phyloP scores from a whole-genome alignment of 768 basidiomycete genomes.

The Naganishia vishniacii region DNA sequence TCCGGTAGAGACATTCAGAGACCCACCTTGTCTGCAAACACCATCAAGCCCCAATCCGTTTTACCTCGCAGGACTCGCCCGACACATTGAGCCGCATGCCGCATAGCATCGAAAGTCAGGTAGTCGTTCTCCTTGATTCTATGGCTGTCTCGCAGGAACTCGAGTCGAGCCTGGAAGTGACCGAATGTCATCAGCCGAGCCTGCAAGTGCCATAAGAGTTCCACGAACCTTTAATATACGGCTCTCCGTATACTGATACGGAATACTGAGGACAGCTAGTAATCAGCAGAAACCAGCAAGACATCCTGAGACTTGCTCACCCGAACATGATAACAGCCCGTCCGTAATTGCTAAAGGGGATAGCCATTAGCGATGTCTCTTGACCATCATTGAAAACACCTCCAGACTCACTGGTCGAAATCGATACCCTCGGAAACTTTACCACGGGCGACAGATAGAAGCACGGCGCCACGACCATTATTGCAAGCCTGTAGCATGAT shows the following conservation, averaged over 20 bases:
- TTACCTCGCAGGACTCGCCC: slow-evolving; percentile 96
- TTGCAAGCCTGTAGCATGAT: slow-evolving; percentile 71
- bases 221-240: slow-evolving; percentile 69
- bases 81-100: slow-evolving; percentile 97
- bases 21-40: slow-evolving; percentile 92
- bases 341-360: slow-evolving; percentile 65
- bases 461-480: slow-evolving; percentile 92
- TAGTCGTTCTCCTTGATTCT: slow-evolving; percentile 98
- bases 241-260: slow-evolving; percentile 97
- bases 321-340: slow-evolving; percentile 99
- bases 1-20: background rate
- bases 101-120: slow-evolving; percentile 97
- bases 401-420: slow-evolving; percentile 69
- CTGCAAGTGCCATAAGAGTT: background rate
- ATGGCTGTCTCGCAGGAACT: slow-evolving; percentile 96
- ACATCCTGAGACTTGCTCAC: slow-evolving; percentile 50
- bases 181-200: background rate
- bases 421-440: slow-evolving; percentile 99
- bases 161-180: slow-evolving; percentile 68
- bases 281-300: background rate
- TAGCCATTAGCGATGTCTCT: background rate
- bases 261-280: slow-evolving; percentile 61
- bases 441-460: slow-evolving; percentile 93
- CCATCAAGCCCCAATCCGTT: slow-evolving; percentile 99
- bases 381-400: background rate